Conservation (phyloP, 805 yeast genomes). For the Teunomyces gatunensis region DNA sequence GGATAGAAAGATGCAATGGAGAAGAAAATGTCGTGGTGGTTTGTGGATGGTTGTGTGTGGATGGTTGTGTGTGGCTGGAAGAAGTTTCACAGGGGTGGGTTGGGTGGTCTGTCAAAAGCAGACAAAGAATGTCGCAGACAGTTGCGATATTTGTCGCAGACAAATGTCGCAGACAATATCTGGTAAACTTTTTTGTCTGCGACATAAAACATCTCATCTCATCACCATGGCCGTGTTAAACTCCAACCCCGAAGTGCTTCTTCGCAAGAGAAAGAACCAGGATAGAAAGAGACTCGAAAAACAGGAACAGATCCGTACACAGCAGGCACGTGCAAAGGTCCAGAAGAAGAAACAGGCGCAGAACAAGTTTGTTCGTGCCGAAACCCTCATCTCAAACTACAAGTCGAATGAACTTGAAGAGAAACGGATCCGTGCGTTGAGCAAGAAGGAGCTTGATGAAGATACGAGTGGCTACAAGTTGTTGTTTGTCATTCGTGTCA, state of each 20-base stretch:
- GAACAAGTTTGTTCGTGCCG: conserved; percentile 68
- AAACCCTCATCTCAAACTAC: conserved; percentile 64
- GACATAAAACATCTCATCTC: conserved; percentile 7
- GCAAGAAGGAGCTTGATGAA: conserved; percentile 39
- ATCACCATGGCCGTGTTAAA: conserved; percentile 47
- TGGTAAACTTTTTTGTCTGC: not conserved
- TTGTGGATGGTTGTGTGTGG: not conserved
- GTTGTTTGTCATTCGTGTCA: conserved; percentile 64
- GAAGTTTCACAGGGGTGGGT: not conserved
- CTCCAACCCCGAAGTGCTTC: conserved; percentile 72
- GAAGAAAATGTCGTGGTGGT: not conserved
- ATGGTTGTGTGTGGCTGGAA: not conserved
- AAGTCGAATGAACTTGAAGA: conserved; percentile 65
- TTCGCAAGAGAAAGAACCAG: conserved; percentile 76
- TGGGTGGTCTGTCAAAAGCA: too few species aligned
- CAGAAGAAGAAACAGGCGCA: conserved; percentile 39
- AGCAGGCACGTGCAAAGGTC: conserved; percentile 43
- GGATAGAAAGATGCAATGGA: too few species aligned
- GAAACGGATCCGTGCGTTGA: conserved; percentile 63
- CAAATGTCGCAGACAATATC: not conserved
- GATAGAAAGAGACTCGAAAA: conserved; percentile 71
- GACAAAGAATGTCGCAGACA: not conserved
- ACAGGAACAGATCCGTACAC: conserved; percentile 60
- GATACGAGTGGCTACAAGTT: conserved; percentile 35
- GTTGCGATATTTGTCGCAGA: too few species aligned